Conservation (phyloP, 1,284 basidiomycete genomes). For the Rhodotorula sp. region DNA sequence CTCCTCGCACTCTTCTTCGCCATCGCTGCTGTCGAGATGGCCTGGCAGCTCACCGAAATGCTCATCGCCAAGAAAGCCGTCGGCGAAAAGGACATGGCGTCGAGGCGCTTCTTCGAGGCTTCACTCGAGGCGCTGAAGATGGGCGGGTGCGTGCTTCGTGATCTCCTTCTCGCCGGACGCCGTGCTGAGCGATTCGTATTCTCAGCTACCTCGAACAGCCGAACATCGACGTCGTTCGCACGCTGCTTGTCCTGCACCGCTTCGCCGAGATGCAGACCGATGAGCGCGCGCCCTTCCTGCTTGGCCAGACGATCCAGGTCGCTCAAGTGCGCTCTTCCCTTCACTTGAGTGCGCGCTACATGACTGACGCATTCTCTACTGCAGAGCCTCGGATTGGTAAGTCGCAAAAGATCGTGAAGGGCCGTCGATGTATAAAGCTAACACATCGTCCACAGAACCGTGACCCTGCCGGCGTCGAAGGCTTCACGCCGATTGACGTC, state of each 20-base stretch:
- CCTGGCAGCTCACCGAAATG: constrained; percentile 23
- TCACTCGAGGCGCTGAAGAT: constrained; percentile 24
- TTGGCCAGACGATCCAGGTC: constrained; percentile 22
- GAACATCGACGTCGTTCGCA: constrained; percentile 31
- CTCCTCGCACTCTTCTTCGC: constrained; percentile 30
- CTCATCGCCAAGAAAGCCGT: background rate
- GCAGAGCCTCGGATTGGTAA: constrained; percentile 27
- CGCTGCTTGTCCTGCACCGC: constrained; percentile 31
- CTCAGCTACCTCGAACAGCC: constrained; percentile 26
- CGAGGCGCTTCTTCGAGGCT: constrained; percentile 28
- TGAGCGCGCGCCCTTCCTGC: background rate
- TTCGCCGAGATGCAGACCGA: constrained; percentile 8
- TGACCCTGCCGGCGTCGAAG: background rate
- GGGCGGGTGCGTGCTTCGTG: constrained; percentile 16
- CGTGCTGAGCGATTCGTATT: too few species aligned
- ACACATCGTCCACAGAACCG: constrained; percentile 16
- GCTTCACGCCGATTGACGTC: constrained; percentile 13
- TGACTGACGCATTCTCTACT: background rate
- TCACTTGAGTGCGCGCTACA: background rate
- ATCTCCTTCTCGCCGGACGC: background rate
- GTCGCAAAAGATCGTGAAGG: background rate
- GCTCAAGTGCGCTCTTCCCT: constrained; percentile 1
- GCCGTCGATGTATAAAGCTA: background rate
- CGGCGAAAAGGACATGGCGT: constrained; percentile 15
- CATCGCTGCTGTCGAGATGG: constrained; percentile 18